Evolutionary conservation across 2,329 filamentous ascomycete genomes (phyloP).

Genomic region (Pseudogymnoascus sp.): DNA sequence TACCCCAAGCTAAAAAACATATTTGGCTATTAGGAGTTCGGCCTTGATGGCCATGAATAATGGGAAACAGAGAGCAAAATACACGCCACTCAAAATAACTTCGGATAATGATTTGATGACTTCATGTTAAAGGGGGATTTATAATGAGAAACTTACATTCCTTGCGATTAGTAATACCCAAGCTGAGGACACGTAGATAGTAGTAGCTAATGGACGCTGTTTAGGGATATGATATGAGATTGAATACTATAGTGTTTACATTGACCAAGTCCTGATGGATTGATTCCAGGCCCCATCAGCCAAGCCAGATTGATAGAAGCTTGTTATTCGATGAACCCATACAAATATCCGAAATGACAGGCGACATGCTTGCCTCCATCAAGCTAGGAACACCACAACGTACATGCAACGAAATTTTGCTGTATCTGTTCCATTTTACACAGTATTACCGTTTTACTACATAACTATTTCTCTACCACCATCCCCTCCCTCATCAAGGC

Average conservation of each 20-base stretch:
- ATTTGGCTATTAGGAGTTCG: not conserved
- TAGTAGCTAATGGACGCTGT: not conserved
- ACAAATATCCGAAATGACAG: not conserved
- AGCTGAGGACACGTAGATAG: not conserved
- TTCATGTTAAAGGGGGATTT: not conserved
- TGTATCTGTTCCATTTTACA: not conserved
- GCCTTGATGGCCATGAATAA: not conserved
- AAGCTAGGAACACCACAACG: not conserved
- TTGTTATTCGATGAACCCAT: not conserved
- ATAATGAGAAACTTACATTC: not conserved
- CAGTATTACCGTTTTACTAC: not conserved
- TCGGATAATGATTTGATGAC: not conserved
- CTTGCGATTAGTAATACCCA: not conserved
- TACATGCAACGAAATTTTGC: not conserved
- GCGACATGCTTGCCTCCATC: not conserved
- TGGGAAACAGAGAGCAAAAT: constrained; percentile 2
- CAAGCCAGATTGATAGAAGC: not conserved
- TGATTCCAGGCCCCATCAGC: not conserved
- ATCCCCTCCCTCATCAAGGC: not conserved
- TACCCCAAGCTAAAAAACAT: not conserved
- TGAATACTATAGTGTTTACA: not conserved
- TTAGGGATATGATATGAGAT: not conserved
- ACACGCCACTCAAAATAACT: not conserved
- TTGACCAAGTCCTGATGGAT: not conserved
- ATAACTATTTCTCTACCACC: not conserved